A percentile compares a stretch with the other conserved stretches of the same genome.
These are phyloP conservation scores for Plasmodium ovale DNA, from an alignment of 169 alveolate species.

Conservation along the genomic window DNA sequence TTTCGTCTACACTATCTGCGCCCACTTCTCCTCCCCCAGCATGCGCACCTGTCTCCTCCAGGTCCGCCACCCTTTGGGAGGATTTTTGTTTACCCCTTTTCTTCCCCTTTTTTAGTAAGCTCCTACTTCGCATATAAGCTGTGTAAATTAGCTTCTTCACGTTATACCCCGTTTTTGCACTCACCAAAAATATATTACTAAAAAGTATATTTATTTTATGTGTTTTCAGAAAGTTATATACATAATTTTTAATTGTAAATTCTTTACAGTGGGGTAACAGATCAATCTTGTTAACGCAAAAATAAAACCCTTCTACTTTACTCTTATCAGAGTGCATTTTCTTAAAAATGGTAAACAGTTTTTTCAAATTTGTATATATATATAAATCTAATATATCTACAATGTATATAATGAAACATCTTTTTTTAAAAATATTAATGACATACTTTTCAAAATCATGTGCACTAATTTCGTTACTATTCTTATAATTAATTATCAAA, in stretches of 20 bases:
- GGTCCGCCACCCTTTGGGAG: neutral
- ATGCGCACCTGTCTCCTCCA: neutral
- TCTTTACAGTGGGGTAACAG: slow-evolving; percentile 37
- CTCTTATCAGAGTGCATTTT: slow-evolving; percentile 39
- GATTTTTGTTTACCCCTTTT: neutral
- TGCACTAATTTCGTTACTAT: slow-evolving; percentile 72
- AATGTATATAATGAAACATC: slow-evolving; percentile 69
- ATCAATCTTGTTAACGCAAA: slow-evolving; percentile 73
- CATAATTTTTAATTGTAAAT: slow-evolving; percentile 64
- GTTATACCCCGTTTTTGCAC: slow-evolving; percentile 75
- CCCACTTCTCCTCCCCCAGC: neutral
- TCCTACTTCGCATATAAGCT: slow-evolving; percentile 17
- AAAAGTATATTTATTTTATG: slow-evolving; percentile 57
- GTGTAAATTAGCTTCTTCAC: slow-evolving; percentile 68
- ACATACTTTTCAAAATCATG: slow-evolving; percentile 76
- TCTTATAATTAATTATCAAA: slow-evolving; percentile 61
- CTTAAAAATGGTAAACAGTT: slow-evolving; percentile 42
- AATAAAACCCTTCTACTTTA: slow-evolving; percentile 69
- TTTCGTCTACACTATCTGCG: neutral
- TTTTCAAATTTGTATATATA: slow-evolving; percentile 62
- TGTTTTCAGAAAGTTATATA: slow-evolving; percentile 45
- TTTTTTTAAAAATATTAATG: slow-evolving; percentile 71
- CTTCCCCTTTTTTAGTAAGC: slow-evolving; percentile 5
- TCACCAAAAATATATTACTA: slow-evolving; percentile 63
- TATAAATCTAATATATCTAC: slow-evolving; percentile 73